Evolutionary conservation across 352 stramenopile genomes (phyloP).

Genomic region (Phytophthora pluvialis): DNA sequence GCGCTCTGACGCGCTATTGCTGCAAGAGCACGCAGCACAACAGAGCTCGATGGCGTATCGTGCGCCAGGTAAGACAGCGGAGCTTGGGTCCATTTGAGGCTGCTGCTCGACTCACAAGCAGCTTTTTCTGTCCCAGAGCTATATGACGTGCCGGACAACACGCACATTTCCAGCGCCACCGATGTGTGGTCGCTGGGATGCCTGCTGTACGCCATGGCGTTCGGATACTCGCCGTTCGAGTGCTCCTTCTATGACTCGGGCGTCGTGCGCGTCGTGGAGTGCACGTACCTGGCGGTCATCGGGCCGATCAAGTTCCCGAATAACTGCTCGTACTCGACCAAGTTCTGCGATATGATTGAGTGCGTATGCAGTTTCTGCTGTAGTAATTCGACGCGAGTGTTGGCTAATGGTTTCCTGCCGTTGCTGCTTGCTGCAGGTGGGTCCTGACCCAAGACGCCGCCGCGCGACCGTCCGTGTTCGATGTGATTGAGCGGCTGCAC

Average conservation of each 20-base stretch:
- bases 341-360: conserved; percentile 80
- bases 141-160: conserved; percentile 84
- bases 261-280: conserved; percentile 77
- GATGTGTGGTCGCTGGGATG: conserved; percentile 92
- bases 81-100: not conserved
- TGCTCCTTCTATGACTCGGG: conserved; percentile 81
- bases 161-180: conserved; percentile 72
- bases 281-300: conserved; percentile 88
- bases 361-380: conserved; percentile 26
- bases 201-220: conserved; percentile 88
- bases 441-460: conserved; percentile 66
- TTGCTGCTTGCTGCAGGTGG: conserved; percentile 45
- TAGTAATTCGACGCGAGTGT: not conserved
- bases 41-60: conserved; percentile 89
- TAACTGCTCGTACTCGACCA: conserved; percentile 54
- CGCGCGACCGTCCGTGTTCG: conserved; percentile 63
- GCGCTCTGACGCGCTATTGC: conserved; percentile 77
- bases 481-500: conserved; percentile 74
- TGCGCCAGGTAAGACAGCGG: conserved; percentile 63
- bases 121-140: conserved; percentile 55
- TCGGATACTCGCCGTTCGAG: conserved; percentile 91
- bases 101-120: conserved; percentile 4
- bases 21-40: conserved; percentile 86
- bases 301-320: conserved; percentile 83
- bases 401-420: conserved; percentile 16